A percentile compares a stretch with the other conserved stretches of the same genome.
phyloP scores from a whole-genome alignment of 1,139 yeast genomes.

The Tardiomyces digboiensis region DNA sequence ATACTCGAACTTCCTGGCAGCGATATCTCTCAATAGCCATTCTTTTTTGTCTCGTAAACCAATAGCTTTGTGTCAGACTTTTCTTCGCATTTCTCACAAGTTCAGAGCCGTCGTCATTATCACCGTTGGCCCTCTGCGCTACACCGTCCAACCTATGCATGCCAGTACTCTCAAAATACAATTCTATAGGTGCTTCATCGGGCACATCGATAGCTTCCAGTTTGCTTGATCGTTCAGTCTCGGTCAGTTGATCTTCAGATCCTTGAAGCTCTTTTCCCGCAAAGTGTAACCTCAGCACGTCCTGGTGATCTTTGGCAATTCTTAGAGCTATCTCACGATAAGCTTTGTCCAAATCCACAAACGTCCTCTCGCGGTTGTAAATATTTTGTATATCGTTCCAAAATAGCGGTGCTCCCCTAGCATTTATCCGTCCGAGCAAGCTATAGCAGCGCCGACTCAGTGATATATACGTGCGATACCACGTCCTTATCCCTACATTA shows the following conservation, averaged over 20 bases:
- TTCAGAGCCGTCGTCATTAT: too few species aligned
- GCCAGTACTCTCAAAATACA: background rate
- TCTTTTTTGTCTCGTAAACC: background rate
- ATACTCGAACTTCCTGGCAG: constrained; percentile 1
- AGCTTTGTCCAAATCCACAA: background rate
- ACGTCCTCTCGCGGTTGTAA: background rate
- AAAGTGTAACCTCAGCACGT: background rate
- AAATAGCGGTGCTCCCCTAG: background rate
- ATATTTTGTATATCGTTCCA: background rate
- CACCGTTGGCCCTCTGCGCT: too few species aligned
- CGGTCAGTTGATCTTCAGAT: too few species aligned
- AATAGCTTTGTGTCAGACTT: background rate
- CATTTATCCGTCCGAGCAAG: background rate
- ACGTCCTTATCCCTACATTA: background rate
- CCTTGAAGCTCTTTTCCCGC: too few species aligned
- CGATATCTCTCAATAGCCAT: background rate
- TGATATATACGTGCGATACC: background rate
- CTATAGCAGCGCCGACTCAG: background rate
- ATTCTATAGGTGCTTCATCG: background rate
- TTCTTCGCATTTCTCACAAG: background rate
- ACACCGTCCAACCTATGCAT: too few species aligned
- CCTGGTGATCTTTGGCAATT: background rate
- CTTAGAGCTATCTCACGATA: background rate
- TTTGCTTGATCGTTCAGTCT: background rate
- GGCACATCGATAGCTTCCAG: background rate